A percentile compares a stretch with the other conserved stretches of the same genome.
phyloP scores from a whole-genome alignment of 495 filamentous ascomycete species.

The Aspergillus sclerotiicarbonarius region DNA sequence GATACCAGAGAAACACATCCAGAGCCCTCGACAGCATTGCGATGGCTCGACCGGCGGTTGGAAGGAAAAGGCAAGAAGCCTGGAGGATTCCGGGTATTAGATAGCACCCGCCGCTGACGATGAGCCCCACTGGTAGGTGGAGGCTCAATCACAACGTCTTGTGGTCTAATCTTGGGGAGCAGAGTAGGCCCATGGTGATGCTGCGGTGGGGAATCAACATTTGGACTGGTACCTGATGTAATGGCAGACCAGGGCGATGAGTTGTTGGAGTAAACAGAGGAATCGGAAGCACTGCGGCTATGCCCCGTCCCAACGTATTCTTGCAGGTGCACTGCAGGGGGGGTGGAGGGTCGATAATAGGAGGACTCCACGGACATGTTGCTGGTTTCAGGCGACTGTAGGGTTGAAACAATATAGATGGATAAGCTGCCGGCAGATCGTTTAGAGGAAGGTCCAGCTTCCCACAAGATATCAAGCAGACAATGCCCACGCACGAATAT shows the following conservation, averaged over 20 bases:
- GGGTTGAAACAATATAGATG: neutral
- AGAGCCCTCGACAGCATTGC: slow-evolving; percentile 59
- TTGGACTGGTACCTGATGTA: slow-evolving; percentile 72
- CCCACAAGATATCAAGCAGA: slow-evolving; percentile 12
- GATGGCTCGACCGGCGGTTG: slow-evolving; percentile 41
- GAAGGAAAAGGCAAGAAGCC: slow-evolving; percentile 43
- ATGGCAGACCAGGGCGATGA: slow-evolving; percentile 76
- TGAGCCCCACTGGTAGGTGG: slow-evolving; percentile 38
- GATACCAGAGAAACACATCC: slow-evolving; percentile 56
- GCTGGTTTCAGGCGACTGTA: slow-evolving; percentile 7
- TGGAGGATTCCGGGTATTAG: slow-evolving; percentile 53
- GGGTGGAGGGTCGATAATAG: slow-evolving; percentile 48
- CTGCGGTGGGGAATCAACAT: slow-evolving; percentile 66
- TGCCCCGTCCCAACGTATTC: slow-evolving; percentile 34
- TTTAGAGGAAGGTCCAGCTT: slow-evolving; percentile 26
- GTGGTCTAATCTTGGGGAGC: slow-evolving; percentile 81
- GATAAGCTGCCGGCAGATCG: neutral
- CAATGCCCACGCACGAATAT: slow-evolving; percentile 7
- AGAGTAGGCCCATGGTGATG: slow-evolving; percentile 75
- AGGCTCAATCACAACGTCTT: slow-evolving; percentile 74
- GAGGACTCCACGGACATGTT: slow-evolving; percentile 48
- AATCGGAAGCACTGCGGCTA: slow-evolving; percentile 45
- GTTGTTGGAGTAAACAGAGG: slow-evolving; percentile 59
- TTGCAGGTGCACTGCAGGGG: slow-evolving; percentile 36
- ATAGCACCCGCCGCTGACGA: slow-evolving; percentile 55